Evolutionary conservation across 2,329 filamentous ascomycete genomes (phyloP), one percentile per base, ranked within the genome.

Genomic region (Phaeosphaeriaceae sp.): DNA sequence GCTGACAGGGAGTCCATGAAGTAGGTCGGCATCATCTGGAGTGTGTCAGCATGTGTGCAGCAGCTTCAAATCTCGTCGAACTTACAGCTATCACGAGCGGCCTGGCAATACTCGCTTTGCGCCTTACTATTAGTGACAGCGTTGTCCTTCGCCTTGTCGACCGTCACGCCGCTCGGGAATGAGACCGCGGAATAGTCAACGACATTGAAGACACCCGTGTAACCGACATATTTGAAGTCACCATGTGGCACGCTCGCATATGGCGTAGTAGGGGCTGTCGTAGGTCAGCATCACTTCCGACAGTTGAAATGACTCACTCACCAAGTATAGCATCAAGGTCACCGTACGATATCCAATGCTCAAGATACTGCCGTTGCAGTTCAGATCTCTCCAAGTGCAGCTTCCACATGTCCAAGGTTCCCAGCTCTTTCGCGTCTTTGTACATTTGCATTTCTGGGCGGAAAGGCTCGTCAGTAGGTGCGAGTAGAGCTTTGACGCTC

Each of bases 391-490:
- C 76, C 4, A 75, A 61, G 13, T 85, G 83, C 2, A 84, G 61
- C 60, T 83, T 78, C 82, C 83, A 85, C 70, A 85, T 76, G 9
- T 80, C 78, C 51, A 76, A 62, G 0, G 77, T 75, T 0, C 81
- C 81, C 1, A 81, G 57, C 46, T 84, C 83, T 7, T 63, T 68
- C 0, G 82, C 80, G 1, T 77, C 61, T 49, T 73, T 72, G 57
- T 85, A 85, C 1, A 58, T 52, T 20, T 74, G 57, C 82, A 85
- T 83, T 60, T 85, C 83, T 0, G 82, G 82, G 10, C 82, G 76
- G 57, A 79, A 79, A 1, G 81, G 81, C 62, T 83, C 81, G 7
- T 67, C 65, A 0, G 77, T 78, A 0, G 76, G 74, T 13, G 73
- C 72, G 2, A 83, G 72, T 47, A 82, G 73, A 13, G 76, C 72